Percentiles rank a stretch among this genome's conserved stretches.
These are phyloP conservation scores for Babesia bigemina DNA, from an alignment of 169 alveolate species.

Conservation along the genomic window DNA sequence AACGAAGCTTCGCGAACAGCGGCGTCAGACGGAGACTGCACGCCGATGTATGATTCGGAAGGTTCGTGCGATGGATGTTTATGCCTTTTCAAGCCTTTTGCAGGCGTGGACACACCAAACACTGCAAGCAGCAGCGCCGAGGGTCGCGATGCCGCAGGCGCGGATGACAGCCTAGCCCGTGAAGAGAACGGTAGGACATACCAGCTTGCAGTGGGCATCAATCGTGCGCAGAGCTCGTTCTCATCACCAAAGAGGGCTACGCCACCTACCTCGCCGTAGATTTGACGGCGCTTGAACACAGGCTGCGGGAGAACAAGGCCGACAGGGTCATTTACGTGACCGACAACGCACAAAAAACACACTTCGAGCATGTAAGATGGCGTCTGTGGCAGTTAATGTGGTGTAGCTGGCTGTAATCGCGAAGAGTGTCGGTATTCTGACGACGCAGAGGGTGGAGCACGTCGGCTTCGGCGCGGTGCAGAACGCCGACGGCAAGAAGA, in stretches of 20 bases:
- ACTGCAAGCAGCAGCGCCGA: no score
- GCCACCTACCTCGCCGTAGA: constrained; percentile 77
- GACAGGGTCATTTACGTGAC: constrained; percentile 70
- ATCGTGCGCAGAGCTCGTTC: constrained; percentile 13
- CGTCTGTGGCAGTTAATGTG: not conserved
- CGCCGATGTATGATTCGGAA: no score
- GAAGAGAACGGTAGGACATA: not conserved
- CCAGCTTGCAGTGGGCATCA: not conserved
- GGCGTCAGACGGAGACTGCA: no score
- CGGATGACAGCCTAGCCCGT: not conserved
- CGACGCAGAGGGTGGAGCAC: constrained; percentile 45
- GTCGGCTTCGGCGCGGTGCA: constrained; percentile 51
- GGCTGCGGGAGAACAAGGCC: constrained; percentile 69
- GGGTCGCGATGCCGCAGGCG: not conserved
- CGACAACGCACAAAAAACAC: constrained; percentile 70
- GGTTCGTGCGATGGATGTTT: no score
- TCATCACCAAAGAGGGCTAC: constrained; percentile 65
- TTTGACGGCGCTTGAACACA: constrained; percentile 69
- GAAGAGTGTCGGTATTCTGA: constrained; percentile 26
- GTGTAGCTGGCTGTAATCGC: constrained; percentile 37
- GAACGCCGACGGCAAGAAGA: constrained; percentile 40
- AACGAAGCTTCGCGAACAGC: no score
- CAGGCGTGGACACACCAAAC: no score
- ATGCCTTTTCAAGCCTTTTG: no score
- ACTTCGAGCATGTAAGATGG: constrained; percentile 65